A percentile compares a stretch with the other conserved stretches of the same genome.
These are phyloP conservation scores for Spizellomyces punctatus DNA, from an alignment of 192 early-diverging fungal genomes.

Conservation along the genomic window DNA sequence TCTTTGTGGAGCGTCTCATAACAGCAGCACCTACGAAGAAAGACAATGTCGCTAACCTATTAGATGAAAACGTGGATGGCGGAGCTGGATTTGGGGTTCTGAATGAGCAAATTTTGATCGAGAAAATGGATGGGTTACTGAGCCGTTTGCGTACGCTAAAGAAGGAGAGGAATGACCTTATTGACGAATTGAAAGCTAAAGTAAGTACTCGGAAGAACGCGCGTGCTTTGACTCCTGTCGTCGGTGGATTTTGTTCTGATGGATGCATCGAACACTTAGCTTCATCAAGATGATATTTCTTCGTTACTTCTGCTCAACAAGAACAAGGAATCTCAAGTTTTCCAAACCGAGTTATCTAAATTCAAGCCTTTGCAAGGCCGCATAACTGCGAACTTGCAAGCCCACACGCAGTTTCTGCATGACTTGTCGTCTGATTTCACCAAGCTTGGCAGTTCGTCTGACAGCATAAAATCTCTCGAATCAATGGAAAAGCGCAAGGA, in stretches of 20 bases:
- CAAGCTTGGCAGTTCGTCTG: slow-evolving; percentile 42
- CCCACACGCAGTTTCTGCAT: slow-evolving; percentile 74
- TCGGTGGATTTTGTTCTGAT: not conserved
- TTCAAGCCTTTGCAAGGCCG: slow-evolving; percentile 78
- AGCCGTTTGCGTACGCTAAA: slow-evolving; percentile 66
- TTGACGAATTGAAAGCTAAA: slow-evolving; percentile 78
- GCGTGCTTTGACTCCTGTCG: not conserved
- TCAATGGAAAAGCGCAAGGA: slow-evolving; percentile 75
- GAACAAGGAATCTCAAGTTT: slow-evolving; percentile 82
- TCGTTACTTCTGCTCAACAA: slow-evolving; percentile 77
- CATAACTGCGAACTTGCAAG: slow-evolving; percentile 71
- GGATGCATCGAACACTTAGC: slow-evolving; percentile 7
- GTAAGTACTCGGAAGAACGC: slow-evolving; percentile 30
- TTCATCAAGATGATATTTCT: slow-evolving; percentile 90
- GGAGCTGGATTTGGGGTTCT: slow-evolving; percentile 45
- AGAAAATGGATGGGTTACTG: slow-evolving; percentile 67
- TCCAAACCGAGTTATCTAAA: slow-evolving; percentile 90
- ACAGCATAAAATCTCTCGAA: slow-evolving; percentile 42
- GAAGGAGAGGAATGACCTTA: slow-evolving; percentile 67
- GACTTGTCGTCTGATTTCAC: slow-evolving; percentile 78
- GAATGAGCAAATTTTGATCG: slow-evolving; percentile 58
- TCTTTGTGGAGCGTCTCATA: slow-evolving; percentile 48
- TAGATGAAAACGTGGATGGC: slow-evolving; percentile 57
- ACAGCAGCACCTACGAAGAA: slow-evolving; percentile 22
- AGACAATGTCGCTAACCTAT: slow-evolving; percentile 49